Base-by-base conservation (phyloP, 148 eudicot genomes). In the Hydrangea macrophylla region DNA sequence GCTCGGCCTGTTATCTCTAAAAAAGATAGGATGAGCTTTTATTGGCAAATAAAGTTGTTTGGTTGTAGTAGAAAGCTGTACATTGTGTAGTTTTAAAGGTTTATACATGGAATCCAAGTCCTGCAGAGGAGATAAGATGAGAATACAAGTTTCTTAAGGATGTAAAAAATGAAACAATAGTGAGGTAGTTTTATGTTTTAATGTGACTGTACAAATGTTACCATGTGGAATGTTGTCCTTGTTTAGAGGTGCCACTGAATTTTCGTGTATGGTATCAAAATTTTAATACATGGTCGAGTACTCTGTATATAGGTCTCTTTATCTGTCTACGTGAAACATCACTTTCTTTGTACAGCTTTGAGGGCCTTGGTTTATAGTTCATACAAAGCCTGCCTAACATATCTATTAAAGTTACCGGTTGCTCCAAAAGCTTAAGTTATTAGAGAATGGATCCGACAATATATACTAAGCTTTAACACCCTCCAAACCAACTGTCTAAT, bases 21-120 rank as follows among this genome's bases (percentile, higher is more conserved):
- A 17, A 11, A 32, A 48, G 65, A 45, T 32, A 7, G 50, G 69
- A 22, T 74, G 72, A 55, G 85, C 67, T 75, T n/a, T n/a, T 78
- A 75, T 69, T 76, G n/a, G 73, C 81, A 70, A 86, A 89, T 86
- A 83, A 89, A 83, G 65, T 55, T 70, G 82, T 76, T n/a, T 74
- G 69, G 70, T 64, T 86, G 81, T 85, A 83, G 80, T 85, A 76
- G 76, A 73, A 76, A 86, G 70, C 72, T 89, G 96, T 89, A 89
- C 79, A 86, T 86, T 80, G 79, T 78, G 85, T 88, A 85, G 93
- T 76, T 75, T 68, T n/a, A n/a, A 70, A 61, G 78, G 80, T 80
- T 78, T 75, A 85, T 80, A 85, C 73, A 83, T 73, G 83, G 88
- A 78, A 77, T 73, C n/a, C 67, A 64, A 75, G 79, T 76, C 62